Evolutionary conservation across 331 rosid species (phyloP), one percentile per base, ranked within the genome.

Genomic region (Saraca asoca): DNA sequence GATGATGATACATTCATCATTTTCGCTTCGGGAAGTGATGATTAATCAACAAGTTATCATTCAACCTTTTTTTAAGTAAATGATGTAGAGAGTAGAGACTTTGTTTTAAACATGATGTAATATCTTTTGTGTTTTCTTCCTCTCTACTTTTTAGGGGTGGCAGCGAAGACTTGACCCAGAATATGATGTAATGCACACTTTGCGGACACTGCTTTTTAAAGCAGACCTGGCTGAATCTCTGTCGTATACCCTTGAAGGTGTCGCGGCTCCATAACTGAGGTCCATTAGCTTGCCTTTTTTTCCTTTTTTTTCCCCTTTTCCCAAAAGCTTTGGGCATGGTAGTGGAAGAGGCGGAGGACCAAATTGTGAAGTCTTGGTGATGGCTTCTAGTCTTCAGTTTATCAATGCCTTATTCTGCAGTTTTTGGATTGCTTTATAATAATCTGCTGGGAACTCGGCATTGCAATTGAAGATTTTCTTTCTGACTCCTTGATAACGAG

Each of bases 121-220:
- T 70, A 18, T 60, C 5, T 44, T 17, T 45, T 58, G 50, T 43
- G 15, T 42, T 51, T 42, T 43, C 56, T 70, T 53, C 41, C 41
- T 17, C 12, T 55, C 38, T 62, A 33, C 50, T 15, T 19, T 16
- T 7, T 50, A 86, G 96, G 96, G 96, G 10, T 86, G 96, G 90
- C 92, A 88, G 75, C 75, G 89, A 51, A 86, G 83, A 78, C 92
- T 88, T 55, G 92, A 88, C 72, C 96, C 92, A 15, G 85, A 71
- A 16, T 88, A 86, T 52, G 81, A 88, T 54, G 83, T 86, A 70
- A 20, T 88, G 79, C 66, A 80, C 17, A 75, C 88, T 5, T 64
- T 83, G 75, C 85, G 63, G 12, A 49, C 85, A 5, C 71, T 86
- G 76, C 82, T 88, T 19, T 82, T 83, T 75, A 82, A 79, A 79